Evolutionary conservation across 768 basidiomycete species (phyloP), one percentile per base, ranked within the genome.

Genomic region (Tubosaeta sp.): DNA sequence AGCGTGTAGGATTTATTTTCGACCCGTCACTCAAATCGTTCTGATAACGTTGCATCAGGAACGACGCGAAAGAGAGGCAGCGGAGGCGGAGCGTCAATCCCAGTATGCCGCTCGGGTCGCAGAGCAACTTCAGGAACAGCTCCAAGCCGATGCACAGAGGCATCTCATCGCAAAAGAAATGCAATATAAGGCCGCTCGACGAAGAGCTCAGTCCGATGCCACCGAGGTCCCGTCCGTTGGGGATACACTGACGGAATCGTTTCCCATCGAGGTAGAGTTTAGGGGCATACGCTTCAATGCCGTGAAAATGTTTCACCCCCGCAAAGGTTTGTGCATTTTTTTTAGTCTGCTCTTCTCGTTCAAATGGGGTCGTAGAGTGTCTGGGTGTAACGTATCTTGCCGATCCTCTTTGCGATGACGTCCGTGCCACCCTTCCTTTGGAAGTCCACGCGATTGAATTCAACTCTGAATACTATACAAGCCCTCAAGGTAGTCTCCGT

Each of bases 281-380:
- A 74, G 77, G 31, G 86, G 79, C 0, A 71, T 84, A 30, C 67
- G 61, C 18, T 91, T 91, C 59, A 76, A 69, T 54, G 73, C 77
- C 0, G 87, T 91, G 44, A 83, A 79, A 61, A 70, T 89, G 38
- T 89, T 85, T 60, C 86, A 87, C 63, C 83, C 87, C 7, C 74
- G 76, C n/a, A 73, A 75, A 65, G 84, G 87, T 87, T 51, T 18
- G 73, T 68, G 46, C 18, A 16, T 32, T 21, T 52, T 11, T 44
- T 30, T 27, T 4, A n/a, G 16, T 44, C 2, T 34, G 11, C 18
- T 9, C 18, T n/a, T 25, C 25, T 16, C 9, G 16, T 38, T 48
- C 10, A 48, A 46, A 30, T 25, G 16, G 27, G 12, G n/a, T 51
- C 18, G 31, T 44, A 84, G 89, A 83, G 42, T 76, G 74, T 38